A percentile compares a stretch with the other conserved stretches of the same genome.
phyloP scores from a whole-genome alignment of 2,329 filamentous ascomycete genomes.

The Graphilbum sp. region DNA sequence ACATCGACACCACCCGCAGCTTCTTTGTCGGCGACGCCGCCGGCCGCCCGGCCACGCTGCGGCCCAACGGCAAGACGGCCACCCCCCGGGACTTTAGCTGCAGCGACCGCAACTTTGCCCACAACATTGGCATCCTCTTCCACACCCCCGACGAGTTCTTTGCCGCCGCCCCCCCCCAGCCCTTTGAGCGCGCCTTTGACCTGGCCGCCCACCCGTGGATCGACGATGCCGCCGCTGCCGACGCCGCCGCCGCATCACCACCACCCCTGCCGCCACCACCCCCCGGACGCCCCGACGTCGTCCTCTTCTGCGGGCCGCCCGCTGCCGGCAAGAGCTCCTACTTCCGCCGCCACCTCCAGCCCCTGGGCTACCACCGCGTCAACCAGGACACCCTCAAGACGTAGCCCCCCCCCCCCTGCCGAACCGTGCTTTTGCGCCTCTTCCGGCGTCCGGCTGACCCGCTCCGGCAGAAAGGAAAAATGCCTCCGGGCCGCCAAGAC shows the following conservation, averaged over 20 bases:
- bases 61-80: conserved; percentile 18
- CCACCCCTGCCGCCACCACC: not conserved
- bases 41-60: conserved; percentile 33
- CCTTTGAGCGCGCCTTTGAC: conserved; percentile 58
- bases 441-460: no score
- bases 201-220: conserved; percentile 38
- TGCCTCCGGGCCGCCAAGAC: conserved; percentile 58
- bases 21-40: conserved; percentile 85
- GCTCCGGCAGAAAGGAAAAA: conserved; percentile 30
- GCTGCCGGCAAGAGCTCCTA: conserved; percentile 87
- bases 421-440: no score
- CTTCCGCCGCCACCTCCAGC: conserved; percentile 62
- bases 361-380: conserved; percentile 64
- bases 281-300: conserved; percentile 23
- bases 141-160: conserved; percentile 89
- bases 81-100: conserved; percentile 63
- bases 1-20: conserved; percentile 53
- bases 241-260: conserved; percentile 9
- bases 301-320: conserved; percentile 78
- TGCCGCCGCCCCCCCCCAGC: conserved; percentile 45
- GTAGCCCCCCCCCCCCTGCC: no score
- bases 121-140: conserved; percentile 71
- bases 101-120: conserved; percentile 61
- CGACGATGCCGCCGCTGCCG: no score
- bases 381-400: conserved; percentile 85